Base-by-base conservation (phyloP, 139 green algal species). In the Yamagishiella unicocca region DNA sequence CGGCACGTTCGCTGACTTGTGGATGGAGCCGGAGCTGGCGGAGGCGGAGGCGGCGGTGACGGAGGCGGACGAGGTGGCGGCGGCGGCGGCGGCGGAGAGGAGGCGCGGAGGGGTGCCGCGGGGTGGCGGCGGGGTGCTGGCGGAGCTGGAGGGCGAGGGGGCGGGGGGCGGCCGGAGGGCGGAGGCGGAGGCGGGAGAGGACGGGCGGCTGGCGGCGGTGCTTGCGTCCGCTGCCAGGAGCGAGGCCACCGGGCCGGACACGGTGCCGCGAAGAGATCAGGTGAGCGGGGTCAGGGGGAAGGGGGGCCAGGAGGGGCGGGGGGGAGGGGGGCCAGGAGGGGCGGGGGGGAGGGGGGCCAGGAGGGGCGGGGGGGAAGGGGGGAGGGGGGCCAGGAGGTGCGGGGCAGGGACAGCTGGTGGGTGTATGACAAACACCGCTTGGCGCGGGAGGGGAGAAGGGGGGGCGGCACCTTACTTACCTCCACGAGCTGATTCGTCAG, bases 1-100 rank as follows among this genome's bases (percentile, higher is more conserved):
- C 0, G 83, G 77, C 5, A 88, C 93, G 19, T 94, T 94, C 74
- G 81, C 90, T 42, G 92, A 92, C 29, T 83, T 96, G 46, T 96
- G 94, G 94, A 66, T 93, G 75, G 42, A 94, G 43, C 89, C 91
- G 37, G 88, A 87, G 25, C 85, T 92, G 53, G 80, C 66, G 22
- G 91, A 76, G 14, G 67, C 46, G 55, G 88, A 42, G 19, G 75
- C 78, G 33, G 84, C 89, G 54, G 40, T 27, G 31, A 25, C 12
- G 70, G 74, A 81, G 62, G 66, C 74, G 64, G 68, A 61, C 9
- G 84, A 45, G 21, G 79, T 40, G 10, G 70, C 73, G 33, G 80
- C 90, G 46, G 35, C 10, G 22, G 33, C 35, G 62, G 64, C 54
- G 43, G 66, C 77, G 73, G 68, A 46, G 31, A 82, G 40, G 29